phyloP scores from a whole-genome alignment of 495 filamentous ascomycete species.

The Xylaria telfairii region DNA sequence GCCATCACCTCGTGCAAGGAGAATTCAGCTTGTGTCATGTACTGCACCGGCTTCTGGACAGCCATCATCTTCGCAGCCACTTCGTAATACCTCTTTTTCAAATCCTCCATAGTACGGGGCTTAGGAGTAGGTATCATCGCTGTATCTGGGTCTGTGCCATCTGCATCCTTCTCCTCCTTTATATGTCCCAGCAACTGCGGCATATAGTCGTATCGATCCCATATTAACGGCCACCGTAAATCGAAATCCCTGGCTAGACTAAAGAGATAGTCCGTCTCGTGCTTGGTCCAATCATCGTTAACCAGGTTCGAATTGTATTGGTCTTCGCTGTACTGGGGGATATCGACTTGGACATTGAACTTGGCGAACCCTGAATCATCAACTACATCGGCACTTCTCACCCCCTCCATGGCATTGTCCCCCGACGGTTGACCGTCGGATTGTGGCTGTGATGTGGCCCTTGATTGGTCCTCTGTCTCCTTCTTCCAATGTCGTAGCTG shows the following conservation, averaged over 20 bases:
- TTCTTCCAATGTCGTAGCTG: slow-evolving; percentile 72
- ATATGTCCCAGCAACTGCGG: slow-evolving; percentile 47
- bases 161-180: slow-evolving; percentile 36
- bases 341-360: slow-evolving; percentile 78
- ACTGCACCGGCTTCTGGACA: slow-evolving; percentile 77
- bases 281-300: slow-evolving; percentile 80
- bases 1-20: slow-evolving; percentile 79
- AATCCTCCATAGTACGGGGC: slow-evolving; percentile 77
- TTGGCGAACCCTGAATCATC: slow-evolving; percentile 70
- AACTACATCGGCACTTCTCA: slow-evolving; percentile 32
- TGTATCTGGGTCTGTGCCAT: slow-evolving; percentile 42
- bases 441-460: slow-evolving; percentile 22
- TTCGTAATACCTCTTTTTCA: slow-evolving; percentile 90
- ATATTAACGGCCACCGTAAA: slow-evolving; percentile 88
- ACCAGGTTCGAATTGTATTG: slow-evolving; percentile 80
- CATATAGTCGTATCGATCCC: slow-evolving; percentile 86
- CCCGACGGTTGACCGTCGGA: slow-evolving; percentile 27
- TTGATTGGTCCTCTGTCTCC: slow-evolving; percentile 46
- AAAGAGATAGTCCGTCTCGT: slow-evolving; percentile 92
- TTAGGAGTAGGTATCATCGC: slow-evolving; percentile 56
- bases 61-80: slow-evolving; percentile 85
- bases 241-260: slow-evolving; percentile 75
- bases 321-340: slow-evolving; percentile 81
- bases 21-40: slow-evolving; percentile 86
- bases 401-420: slow-evolving; percentile 24